Conservation (phyloP, 176 grass and related monocot species). For the Juncus effusus region DNA sequence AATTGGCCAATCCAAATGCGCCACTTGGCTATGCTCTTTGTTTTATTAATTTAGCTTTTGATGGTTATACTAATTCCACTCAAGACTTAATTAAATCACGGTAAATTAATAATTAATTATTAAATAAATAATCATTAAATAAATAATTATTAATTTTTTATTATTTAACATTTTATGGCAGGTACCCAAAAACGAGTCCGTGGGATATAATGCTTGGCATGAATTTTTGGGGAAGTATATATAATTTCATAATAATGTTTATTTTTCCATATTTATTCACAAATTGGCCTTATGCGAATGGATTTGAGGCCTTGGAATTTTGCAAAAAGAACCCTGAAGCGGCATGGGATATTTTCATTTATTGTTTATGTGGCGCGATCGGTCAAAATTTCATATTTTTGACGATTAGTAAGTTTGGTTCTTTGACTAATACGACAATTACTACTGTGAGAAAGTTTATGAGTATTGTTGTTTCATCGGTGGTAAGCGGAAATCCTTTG, state of each 20-base stretch:
- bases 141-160: not conserved
- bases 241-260: conserved; percentile 87
- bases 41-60: conserved; percentile 98
- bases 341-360: conserved; percentile 85
- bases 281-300: conserved; percentile 75
- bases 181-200: conserved; percentile 82
- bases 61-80: conserved; percentile 95
- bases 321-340: conserved; percentile 81
- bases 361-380: conserved; percentile 73
- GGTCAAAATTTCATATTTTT: conserved; percentile 99
- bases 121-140: not conserved
- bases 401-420: conserved; percentile 92
- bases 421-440: conserved; percentile 93
- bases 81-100: conserved; percentile 95
- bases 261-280: conserved; percentile 45
- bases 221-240: conserved; percentile 97
- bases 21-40: conserved; percentile 87
- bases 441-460: conserved; percentile 93
- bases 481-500: conserved; percentile 79
- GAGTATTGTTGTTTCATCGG: conserved; percentile 81
- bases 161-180: conserved; percentile 25
- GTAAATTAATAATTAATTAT: conserved; percentile 31
- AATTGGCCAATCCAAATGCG: conserved; percentile 95
- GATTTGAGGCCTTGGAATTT: conserved; percentile 76
- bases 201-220: conserved; percentile 99